Evolutionary conservation across 768 basidiomycete genomes (phyloP), one percentile per base, ranked within the genome.

Genomic region (Termitomyces sp.): DNA sequence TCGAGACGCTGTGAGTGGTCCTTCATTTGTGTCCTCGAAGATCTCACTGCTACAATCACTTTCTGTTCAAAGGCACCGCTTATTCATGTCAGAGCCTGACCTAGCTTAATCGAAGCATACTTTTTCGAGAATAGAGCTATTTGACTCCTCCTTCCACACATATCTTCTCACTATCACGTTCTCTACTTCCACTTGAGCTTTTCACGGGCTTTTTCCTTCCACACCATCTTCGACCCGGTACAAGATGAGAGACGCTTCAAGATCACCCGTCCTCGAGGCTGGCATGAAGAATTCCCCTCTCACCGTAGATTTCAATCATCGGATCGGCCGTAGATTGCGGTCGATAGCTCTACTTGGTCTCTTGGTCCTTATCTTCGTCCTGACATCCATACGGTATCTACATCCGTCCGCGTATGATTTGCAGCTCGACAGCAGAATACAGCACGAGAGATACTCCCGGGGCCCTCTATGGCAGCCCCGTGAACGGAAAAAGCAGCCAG

Each of bases 311-410:
- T 38, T 24, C 56, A 85, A 83, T 69, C 76, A 71, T 58, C 73
- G 71, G 47, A 75, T 68, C 33, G 77, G 74, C 44, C 75, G 81
- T 24, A 70, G 75, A 52, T 73, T 75, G 54, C 70, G 72, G 66
- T 82, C 78, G 79, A 74, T 81, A 1, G 76, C 84, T 54, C 54
- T 88, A 43, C 60, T 85, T 35, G 74, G 87, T 2, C 88, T 88
- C 2, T 61, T 85, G 10, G 62, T 74, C 6, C 76, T 90, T 51
- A 65, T 86, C 40, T 55, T 84, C 44, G 75, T 88, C 59, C 81
- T 83, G 11, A 65, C 73, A 3, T 80, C 76, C 13, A 79, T 80
- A 16, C 80, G 74, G n/a, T 84, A 76, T 67, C 44, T 78, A 10
- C 84, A 80, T 62, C 80, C 79, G 33, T 72, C 70, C 44, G 70